These are phyloP conservation scores for Mucor indicus DNA, from an alignment of 371 early-diverging fungal genomes.

Conservation along the genomic window DNA sequence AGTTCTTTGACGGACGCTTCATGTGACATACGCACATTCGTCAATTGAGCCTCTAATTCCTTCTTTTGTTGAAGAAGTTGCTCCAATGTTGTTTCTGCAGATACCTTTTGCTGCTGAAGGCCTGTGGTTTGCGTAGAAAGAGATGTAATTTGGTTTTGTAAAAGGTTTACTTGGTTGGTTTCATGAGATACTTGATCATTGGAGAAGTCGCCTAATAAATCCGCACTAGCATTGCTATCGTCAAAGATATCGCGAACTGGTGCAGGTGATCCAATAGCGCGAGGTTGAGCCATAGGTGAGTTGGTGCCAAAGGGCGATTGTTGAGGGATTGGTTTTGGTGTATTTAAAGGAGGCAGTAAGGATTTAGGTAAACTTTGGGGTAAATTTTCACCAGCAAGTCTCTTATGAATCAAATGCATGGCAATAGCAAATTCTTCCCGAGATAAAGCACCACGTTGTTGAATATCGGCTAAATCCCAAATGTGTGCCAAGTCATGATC, in stretches of 20 bases:
- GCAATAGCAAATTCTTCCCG: constrained; percentile 90
- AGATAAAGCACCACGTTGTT: constrained; percentile 76
- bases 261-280: constrained; percentile 9
- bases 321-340: constrained; percentile 2
- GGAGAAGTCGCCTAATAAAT: constrained; percentile 45
- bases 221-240: constrained; percentile 5
- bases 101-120: constrained; percentile 20
- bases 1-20: constrained; percentile 29
- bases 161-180: constrained; percentile 38
- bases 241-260: not conserved
- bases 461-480: constrained; percentile 79
- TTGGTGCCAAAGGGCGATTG: constrained; percentile 9
- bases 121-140: constrained; percentile 18
- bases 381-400: constrained; percentile 82
- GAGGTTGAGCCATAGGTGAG: not conserved
- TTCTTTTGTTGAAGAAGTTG: constrained; percentile 32
- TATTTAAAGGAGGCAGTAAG: constrained; percentile 21
- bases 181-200: constrained; percentile 38
- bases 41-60: constrained; percentile 29
- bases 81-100: constrained; percentile 26
- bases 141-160: constrained; percentile 38
- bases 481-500: constrained; percentile 72
- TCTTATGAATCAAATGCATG: constrained; percentile 86
- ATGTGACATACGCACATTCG: constrained; percentile 28
- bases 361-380: constrained; percentile 49